Base-by-base conservation (phyloP, 2,329 filamentous ascomycete species). In the Zymoseptoria pseudotritici region DNA sequence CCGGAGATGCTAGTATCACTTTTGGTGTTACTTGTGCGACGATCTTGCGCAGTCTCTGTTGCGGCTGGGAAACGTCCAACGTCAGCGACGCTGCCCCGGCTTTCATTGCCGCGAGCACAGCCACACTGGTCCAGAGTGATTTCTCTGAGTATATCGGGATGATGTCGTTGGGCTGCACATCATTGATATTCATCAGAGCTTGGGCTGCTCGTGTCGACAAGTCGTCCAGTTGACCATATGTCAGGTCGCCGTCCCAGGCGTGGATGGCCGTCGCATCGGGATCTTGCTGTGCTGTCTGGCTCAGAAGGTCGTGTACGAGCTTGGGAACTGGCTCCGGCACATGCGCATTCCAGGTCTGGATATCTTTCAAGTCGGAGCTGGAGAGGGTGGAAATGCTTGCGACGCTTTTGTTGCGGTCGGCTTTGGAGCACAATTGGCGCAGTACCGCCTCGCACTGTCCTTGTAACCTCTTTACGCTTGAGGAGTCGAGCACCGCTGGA, bases 111-210 rank as follows among this genome's bases (percentile, higher is more conserved):
- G 62, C 70, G 52, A 67, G 60, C 22, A 67, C 63, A 19, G 64
- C 67, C 24, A 70, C 65, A 20, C 63, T 63, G 21, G 63, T 65
- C 67, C 66, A 71, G 55, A 56, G 52, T 13, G 69, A 70, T 56
- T 71, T 71, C 53, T 69, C 68, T 50, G 70, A 70, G 58, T 62
- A 70, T 10, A 69, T 54, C 4, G 68, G 65, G 4, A 71, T 56
- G 13, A 69, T 53, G 2, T 63, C 56, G 8, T 64, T 51, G 26
- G 59, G 58, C 24, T 19, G 51, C 7, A 60, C 24, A 17, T 36
- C 56, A 0, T 26, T 17, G 1, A 17, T 3, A 6, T 11, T 46
- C 19, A 20, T 21, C 7, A 64, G 20, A 5, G 3, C 17, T 17
- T 46, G 24, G 11, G 58, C 56, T 13, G 57, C 21, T 5, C 17